Evolutionary conservation across 352 stramenopile species (phyloP).

Genomic region (Globisporangium perplexum): DNA sequence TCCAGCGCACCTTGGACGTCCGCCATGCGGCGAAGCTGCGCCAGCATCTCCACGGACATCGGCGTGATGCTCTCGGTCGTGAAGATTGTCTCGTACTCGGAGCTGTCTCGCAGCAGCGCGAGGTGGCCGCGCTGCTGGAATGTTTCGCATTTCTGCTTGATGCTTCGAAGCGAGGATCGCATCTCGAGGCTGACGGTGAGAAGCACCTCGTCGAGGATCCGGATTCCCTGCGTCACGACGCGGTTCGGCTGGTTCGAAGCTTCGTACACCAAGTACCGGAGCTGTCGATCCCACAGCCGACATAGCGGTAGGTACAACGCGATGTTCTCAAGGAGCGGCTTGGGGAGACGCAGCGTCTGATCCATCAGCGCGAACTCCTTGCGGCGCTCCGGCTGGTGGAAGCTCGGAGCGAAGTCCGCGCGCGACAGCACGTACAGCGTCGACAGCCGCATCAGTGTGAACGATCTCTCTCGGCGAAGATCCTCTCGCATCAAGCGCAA

Average conservation of each 20-base stretch:
- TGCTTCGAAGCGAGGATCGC: slow-evolving; percentile 37
- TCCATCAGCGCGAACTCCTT: slow-evolving; percentile 55
- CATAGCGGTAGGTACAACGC: slow-evolving; percentile 68
- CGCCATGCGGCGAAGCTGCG: slow-evolving; percentile 62
- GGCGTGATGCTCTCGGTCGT: slow-evolving; percentile 37
- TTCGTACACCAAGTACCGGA: slow-evolving; percentile 78
- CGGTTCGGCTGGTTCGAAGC: slow-evolving; percentile 61
- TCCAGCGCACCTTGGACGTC: slow-evolving; percentile 74
- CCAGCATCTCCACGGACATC: slow-evolving; percentile 49
- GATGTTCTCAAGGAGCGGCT: slow-evolving; percentile 78
- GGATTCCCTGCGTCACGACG: slow-evolving; percentile 75
- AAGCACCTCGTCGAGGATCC: slow-evolving; percentile 80
- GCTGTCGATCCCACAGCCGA: slow-evolving; percentile 71
- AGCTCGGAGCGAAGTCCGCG: slow-evolving; percentile 31
- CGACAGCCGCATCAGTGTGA: slow-evolving; percentile 64
- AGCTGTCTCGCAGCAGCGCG: slow-evolving; percentile 60
- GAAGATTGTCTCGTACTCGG: slow-evolving; percentile 57
- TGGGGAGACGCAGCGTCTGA: slow-evolving; percentile 61
- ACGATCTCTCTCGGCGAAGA: slow-evolving; percentile 63
- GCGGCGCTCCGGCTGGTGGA: slow-evolving; percentile 38
- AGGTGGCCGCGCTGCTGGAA: slow-evolving; percentile 57
- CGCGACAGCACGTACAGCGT: slow-evolving; percentile 60
- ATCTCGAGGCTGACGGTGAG: slow-evolving; percentile 67
- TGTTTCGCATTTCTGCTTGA: slow-evolving; percentile 37
- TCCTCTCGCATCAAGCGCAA: slow-evolving; percentile 73